These are phyloP conservation scores for Parachaetomium inaequale DNA, from an alignment of 495 filamentous ascomycete species.

Conservation along the genomic window DNA sequence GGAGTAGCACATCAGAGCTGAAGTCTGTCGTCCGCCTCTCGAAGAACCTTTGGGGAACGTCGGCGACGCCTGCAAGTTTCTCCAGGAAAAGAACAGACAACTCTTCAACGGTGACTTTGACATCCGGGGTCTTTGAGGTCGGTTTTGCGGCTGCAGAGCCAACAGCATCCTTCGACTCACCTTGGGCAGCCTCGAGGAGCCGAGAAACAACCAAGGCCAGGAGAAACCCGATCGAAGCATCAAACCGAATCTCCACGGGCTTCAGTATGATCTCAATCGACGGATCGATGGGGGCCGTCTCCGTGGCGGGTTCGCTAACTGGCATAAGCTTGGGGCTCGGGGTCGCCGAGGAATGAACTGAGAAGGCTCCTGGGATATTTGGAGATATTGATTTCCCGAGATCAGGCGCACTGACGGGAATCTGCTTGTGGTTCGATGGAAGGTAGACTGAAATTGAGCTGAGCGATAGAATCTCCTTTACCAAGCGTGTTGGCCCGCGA, in stretches of 20 bases:
- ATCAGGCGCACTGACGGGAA: constrained; percentile 27
- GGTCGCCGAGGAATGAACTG: constrained; percentile 40
- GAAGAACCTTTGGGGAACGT: constrained; percentile 38
- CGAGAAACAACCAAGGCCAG: constrained; percentile 57
- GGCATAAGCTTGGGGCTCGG: constrained; percentile 23
- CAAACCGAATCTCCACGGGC: constrained; percentile 56
- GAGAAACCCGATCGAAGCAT: constrained; percentile 66
- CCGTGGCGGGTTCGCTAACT: not conserved
- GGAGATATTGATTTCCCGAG: constrained; percentile 38
- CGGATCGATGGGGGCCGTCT: constrained; percentile 29
- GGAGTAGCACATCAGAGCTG: constrained; percentile 49
- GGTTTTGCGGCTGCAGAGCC: constrained; percentile 25
- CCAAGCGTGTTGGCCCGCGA: constrained; percentile 44
- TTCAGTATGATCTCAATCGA: constrained; percentile 55
- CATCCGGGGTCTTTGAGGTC: constrained; percentile 31
- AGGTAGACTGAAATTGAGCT: constrained; percentile 42
- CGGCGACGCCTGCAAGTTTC: constrained; percentile 49
- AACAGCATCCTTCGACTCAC: constrained; percentile 22
- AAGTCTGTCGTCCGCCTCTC: constrained; percentile 30
- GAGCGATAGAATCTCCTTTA: constrained; percentile 47
- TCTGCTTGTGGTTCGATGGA: constrained; percentile 40
- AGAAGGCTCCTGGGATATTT: constrained; percentile 57
- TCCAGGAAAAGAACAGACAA: constrained; percentile 65
- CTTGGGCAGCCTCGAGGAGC: constrained; percentile 45
- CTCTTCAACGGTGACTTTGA: constrained; percentile 52